Evolutionary conservation across 2,329 filamentous ascomycete genomes (phyloP).

Genomic region (Sporothrix protearum): DNA sequence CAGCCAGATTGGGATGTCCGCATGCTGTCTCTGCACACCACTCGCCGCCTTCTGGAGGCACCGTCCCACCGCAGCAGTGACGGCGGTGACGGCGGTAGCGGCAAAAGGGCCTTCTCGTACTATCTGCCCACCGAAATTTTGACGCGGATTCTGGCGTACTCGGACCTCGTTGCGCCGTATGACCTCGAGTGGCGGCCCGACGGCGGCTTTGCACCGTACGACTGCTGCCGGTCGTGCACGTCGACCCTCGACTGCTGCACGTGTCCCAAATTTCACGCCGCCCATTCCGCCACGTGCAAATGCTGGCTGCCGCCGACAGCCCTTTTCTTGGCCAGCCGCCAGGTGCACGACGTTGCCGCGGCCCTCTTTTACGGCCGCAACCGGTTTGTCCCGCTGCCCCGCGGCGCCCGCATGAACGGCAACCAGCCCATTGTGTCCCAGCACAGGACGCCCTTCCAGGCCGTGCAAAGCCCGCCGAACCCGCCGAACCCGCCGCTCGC

Average conservation of each 20-base stretch:
- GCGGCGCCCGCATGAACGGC: background rate
- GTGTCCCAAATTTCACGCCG: background rate
- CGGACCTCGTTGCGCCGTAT: constrained; percentile 1
- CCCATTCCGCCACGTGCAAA: constrained; percentile 1
- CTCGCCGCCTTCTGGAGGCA: background rate
- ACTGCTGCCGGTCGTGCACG: constrained; percentile 13
- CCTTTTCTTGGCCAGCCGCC: constrained; percentile 5
- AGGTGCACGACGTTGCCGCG: background rate
- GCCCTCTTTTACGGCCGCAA: constrained; percentile 1
- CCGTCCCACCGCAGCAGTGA: background rate
- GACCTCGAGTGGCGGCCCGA: constrained; percentile 13
- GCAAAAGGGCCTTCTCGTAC: background rate
- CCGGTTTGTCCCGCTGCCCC: constrained; percentile 11
- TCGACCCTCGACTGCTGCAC: constrained; percentile 13
- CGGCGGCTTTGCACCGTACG: constrained; percentile 4
- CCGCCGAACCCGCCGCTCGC: background rate
- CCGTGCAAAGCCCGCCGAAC: background rate
- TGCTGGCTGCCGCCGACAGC: constrained; percentile 8
- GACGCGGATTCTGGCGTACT: background rate
- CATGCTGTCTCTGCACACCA: background rate
- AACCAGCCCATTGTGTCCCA: background rate
- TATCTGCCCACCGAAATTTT: constrained; percentile 1
- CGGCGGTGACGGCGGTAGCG: background rate
- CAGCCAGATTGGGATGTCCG: background rate
- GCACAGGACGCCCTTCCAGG: background rate